Evolutionary conservation across 768 basidiomycete genomes (phyloP), one percentile per base, ranked within the genome.

Genomic region (Amanita rubescens): DNA sequence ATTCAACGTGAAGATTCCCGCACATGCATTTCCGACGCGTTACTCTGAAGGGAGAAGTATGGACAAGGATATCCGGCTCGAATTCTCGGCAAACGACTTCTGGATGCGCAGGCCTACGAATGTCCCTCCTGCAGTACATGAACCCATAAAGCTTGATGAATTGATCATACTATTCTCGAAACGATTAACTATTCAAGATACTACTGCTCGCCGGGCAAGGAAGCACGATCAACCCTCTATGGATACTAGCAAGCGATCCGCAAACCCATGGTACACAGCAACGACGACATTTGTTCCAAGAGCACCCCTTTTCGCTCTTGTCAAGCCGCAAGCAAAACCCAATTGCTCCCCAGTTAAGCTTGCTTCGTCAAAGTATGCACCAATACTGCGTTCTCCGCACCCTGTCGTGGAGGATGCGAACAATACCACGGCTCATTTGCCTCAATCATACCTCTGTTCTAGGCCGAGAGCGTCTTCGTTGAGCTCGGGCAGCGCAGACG

Each of bases 401-500:
- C n/a, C n/a, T n/a, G n/a, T n/a, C n/a, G n/a, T n/a, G n/a, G n/a
- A n/a, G n/a, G n/a, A n/a, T n/a, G n/a, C n/a, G n/a, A n/a, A n/a
- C n/a, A n/a, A n/a, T n/a, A n/a, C n/a, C n/a, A n/a, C n/a, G n/a
- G n/a, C n/a, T n/a, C n/a, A n/a, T 30, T 8, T 8, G 8, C 27
- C 11, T 39, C 15, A 39, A 39, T 6, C 20, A 39, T 12, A n/a
- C n/a, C n/a, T n/a, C n/a, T n/a, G n/a, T 12, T 39, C 38, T 12
- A 20, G 20, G 11, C 15, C 38, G 20, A 39, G 38, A 12, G 14
- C 24, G 12, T 33, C 46, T n/a, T 33, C 32, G 30, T 43, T 5
- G 5, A 43, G 42, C 22, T 43, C 42, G n/a, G 42, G 42, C 41
- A 58, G 57, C 19, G 55, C 56, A 2, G 49, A 49, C 2, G 39